These are phyloP conservation scores for Alternaria consortialis DNA, from an alignment of 2,329 filamentous ascomycete species.

Conservation along the genomic window DNA sequence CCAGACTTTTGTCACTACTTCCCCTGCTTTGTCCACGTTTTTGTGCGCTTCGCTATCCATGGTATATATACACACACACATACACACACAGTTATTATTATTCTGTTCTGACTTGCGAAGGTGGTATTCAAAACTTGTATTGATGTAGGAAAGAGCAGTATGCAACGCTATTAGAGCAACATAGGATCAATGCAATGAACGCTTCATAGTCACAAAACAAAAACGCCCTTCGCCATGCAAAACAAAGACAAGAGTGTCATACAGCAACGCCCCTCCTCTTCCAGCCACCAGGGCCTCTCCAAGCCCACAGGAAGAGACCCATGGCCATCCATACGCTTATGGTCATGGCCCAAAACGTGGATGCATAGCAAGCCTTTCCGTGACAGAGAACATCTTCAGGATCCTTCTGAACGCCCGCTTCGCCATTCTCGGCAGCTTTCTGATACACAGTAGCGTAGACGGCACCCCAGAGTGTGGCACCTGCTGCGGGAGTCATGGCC, in stretches of 20 bases:
- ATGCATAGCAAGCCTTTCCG: conserved; percentile 80
- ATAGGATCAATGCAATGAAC: conserved; percentile 5
- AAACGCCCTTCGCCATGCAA: conserved; percentile 17
- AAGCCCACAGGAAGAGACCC: conserved; percentile 77
- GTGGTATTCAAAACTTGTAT: background rate
- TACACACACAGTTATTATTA: background rate
- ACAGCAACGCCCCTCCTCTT: conserved; percentile 76
- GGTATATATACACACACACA: too few species aligned
- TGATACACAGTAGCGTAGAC: conserved; percentile 88
- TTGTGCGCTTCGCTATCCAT: background rate
- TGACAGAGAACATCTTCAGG: conserved; percentile 73
- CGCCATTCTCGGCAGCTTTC: conserved; percentile 62
- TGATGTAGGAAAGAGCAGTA: background rate
- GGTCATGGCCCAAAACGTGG: conserved; percentile 87
- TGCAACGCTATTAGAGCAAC: conserved; percentile 2
- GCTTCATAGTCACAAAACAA: background rate
- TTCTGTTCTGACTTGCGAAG: background rate
- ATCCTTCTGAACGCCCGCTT: conserved; percentile 41
- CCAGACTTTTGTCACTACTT: background rate
- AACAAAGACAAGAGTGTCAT: conserved; percentile 25
- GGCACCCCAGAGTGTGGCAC: conserved; percentile 88
- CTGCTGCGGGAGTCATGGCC: conserved; percentile 87
- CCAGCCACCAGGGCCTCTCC: conserved; percentile 83
- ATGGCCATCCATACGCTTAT: conserved; percentile 80
- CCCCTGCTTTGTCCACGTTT: background rate